Percentiles rank a stretch among this genome's conserved stretches.
Evolutionary conservation across 2,329 filamentous ascomycete species (phyloP).

Genomic region (Cercospora sp.): DNA sequence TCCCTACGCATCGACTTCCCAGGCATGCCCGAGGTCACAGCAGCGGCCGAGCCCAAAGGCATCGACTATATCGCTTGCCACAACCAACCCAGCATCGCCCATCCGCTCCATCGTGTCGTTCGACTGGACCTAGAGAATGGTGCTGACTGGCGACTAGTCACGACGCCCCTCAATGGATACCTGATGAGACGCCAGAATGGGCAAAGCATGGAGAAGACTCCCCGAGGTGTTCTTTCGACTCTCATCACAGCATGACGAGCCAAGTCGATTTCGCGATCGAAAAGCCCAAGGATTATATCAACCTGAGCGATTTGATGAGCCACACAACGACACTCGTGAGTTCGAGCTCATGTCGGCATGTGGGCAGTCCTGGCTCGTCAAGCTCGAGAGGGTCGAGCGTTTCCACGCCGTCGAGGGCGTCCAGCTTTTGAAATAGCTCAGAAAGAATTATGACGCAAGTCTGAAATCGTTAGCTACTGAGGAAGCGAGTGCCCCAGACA

Average conservation of each 20-base stretch:
- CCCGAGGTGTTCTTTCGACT: conserved; percentile 21
- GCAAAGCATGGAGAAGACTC: conserved; percentile 20
- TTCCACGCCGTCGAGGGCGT: conserved; percentile 7
- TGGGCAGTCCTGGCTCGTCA: background rate
- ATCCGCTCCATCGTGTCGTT: conserved; percentile 1
- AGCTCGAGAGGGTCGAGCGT: conserved; percentile 4
- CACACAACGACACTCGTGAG: background rate
- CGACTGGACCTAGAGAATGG: conserved; percentile 5
- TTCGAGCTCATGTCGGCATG: conserved; percentile 8
- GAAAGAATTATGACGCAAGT: background rate
- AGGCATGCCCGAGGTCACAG: background rate
- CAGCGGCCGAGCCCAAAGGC: conserved; percentile 9
- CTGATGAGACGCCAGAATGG: conserved; percentile 21
- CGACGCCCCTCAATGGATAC: conserved; percentile 20
- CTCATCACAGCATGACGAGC: conserved; percentile 4
- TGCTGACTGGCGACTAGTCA: conserved; percentile 18
- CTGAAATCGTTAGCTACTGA: background rate
- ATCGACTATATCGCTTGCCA: conserved; percentile 6
- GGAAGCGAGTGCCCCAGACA: background rate
- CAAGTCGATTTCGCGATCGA: conserved; percentile 19
- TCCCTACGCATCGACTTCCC: background rate
- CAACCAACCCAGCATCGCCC: conserved; percentile 1
- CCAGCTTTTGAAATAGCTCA: conserved; percentile 3
- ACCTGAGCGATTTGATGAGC: conserved; percentile 18
- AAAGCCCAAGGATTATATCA: conserved; percentile 19